phyloP scores from a whole-genome alignment of 345 rosid genomes.

The Syzygium oleosum region DNA sequence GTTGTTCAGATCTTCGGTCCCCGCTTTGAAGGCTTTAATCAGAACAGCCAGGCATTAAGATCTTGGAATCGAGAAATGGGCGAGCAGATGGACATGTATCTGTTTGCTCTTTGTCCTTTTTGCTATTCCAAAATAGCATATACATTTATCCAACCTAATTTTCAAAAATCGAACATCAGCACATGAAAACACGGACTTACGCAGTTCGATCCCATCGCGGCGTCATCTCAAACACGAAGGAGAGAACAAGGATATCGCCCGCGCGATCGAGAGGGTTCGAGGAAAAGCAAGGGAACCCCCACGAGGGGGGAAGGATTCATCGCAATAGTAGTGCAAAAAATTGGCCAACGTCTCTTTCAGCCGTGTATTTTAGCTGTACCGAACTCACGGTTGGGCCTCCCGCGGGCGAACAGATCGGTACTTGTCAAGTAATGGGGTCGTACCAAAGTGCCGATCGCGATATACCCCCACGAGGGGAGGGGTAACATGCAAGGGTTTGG shows the following conservation, averaged over 20 bases:
- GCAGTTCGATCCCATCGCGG: neutral
- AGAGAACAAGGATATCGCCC: neutral
- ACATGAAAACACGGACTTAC: neutral
- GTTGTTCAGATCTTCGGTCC: neutral
- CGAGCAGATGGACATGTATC: neutral
- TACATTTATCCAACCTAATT: neutral
- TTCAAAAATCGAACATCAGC: neutral
- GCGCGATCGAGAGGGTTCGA: neutral
- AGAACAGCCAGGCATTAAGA: neutral
- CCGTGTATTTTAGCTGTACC: neutral
- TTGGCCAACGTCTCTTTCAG: neutral
- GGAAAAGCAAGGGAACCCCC: neutral
- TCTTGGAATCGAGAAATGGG: neutral
- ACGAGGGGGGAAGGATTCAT: neutral
- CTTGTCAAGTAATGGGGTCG: neutral
- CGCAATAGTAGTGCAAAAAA: neutral
- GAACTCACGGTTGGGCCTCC: neutral
- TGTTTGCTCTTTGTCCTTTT: neutral
- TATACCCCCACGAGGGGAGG: constrained; percentile 25
- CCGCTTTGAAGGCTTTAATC: neutral
- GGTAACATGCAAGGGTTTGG: constrained; percentile 36
- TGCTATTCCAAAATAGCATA: neutral
- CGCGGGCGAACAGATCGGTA: neutral
- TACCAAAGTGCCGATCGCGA: constrained; percentile 19
- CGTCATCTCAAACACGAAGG: neutral